Base-by-base conservation (phyloP, 352 stramenopile species). In the Phytopythium mirpurense region DNA sequence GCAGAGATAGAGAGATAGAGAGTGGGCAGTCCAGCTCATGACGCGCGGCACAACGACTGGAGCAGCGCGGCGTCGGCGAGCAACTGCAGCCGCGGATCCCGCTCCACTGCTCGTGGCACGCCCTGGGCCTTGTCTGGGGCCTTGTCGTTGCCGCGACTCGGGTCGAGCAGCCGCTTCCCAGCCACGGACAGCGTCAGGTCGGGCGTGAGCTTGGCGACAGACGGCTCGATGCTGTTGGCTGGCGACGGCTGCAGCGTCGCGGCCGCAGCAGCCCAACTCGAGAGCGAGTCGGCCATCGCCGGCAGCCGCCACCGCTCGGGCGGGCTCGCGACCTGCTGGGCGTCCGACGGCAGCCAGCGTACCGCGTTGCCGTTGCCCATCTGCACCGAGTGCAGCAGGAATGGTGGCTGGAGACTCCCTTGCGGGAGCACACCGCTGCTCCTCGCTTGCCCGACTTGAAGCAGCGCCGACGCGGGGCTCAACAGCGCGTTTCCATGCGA, bases 61-160 rank as follows among this genome's bases (percentile, higher is more conserved):
- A 88, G 60, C 26, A 90, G 60, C 10, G 80, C 80, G 3, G 80
- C 80, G 41, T 90, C 82, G 3, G 80, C 80, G 23, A 90, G 62
- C n/a, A 90, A 69, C 55, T 90, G 75, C 21, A 92, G 62, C 4
- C 68, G 74, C 15, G 76, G 76, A 36, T 83, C 72, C 5, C 57
- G 56, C 26, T 77, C 58, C 21, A 53, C 54, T 57, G 38, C 49
- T 36, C 27, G 54, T 5, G 24, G 14, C 3, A 12, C 15, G 24
- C 34, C 41, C 41, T 34, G 32, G 19, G 18, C 1, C 41, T 31
- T 47, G 23, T 14, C 14, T 46, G 46, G 48, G 56, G 45, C 36
- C 18, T 21, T 54, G 40, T 31, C 59, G 34, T 8, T 19, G 19
- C 4, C 50, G 48, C 16, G 46, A 51, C 14, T 56, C 8, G 34